Conservation (phyloP, 2,329 filamentous ascomycete genomes). For the Fusarium buxicola region DNA sequence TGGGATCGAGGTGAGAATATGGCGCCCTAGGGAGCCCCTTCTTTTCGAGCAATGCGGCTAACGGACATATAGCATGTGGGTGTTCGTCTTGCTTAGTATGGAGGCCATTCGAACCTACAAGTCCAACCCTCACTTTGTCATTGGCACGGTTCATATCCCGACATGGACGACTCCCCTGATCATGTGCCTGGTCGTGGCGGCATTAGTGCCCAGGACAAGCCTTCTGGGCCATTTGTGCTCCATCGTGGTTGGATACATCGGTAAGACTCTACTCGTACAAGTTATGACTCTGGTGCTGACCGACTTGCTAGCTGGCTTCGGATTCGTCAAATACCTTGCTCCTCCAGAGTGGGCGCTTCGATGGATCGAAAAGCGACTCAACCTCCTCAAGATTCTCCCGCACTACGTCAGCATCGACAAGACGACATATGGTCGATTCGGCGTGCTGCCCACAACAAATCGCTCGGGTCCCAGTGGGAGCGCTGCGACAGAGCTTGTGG, state of each 20-base stretch:
- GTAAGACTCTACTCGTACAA: slow-evolving; percentile 61
- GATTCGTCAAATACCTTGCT: slow-evolving; percentile 88
- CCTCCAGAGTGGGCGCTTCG: slow-evolving; percentile 89
- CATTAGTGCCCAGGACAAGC: slow-evolving; percentile 83
- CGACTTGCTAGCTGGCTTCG: slow-evolving; percentile 74
- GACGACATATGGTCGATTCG: slow-evolving; percentile 94
- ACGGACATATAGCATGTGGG: slow-evolving; percentile 76
- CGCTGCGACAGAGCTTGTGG: slow-evolving; percentile 69
- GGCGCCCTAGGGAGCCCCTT: too few relatives aligned
- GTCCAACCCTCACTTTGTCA: slow-evolving; percentile 80
- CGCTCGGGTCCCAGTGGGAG: slow-evolving; percentile 53
- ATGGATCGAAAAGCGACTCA: slow-evolving; percentile 90
- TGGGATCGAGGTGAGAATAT: slow-evolving; percentile 80
- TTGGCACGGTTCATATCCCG: slow-evolving; percentile 76
- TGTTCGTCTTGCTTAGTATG: slow-evolving; percentile 86
- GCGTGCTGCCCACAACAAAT: slow-evolving; percentile 77
- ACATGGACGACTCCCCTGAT: slow-evolving; percentile 93
- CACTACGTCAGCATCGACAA: slow-evolving; percentile 96
- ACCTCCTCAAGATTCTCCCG: slow-evolving; percentile 83
- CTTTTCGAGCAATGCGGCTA: background rate
- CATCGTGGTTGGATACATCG: slow-evolving; percentile 85
- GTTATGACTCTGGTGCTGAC: slow-evolving; percentile 12
- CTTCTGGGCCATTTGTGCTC: slow-evolving; percentile 89
- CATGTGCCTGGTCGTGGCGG: slow-evolving; percentile 77
- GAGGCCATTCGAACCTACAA: slow-evolving; percentile 89